phyloP scores from a whole-genome alignment of 2,329 filamentous ascomycete genomes.

The Trichoderma lentiforme region DNA sequence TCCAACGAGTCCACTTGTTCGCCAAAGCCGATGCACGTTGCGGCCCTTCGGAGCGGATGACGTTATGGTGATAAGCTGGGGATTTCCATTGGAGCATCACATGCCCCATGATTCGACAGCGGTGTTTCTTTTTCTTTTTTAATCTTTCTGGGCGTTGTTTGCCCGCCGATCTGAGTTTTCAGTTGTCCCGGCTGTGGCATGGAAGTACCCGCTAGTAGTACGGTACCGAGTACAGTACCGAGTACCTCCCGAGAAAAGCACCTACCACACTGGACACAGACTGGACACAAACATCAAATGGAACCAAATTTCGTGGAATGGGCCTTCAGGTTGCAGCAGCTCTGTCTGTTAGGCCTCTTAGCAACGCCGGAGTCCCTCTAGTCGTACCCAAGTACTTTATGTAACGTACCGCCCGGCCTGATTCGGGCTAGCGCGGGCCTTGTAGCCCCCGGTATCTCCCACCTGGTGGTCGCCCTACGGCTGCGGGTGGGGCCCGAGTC shows the following conservation, averaged over 20 bases:
- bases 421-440: conserved; percentile 12
- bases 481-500: neutral
- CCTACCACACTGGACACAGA: neutral
- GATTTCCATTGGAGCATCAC: neutral
- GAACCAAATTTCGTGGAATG: neutral
- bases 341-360: neutral
- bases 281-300: neutral
- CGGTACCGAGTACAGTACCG: too few species aligned
- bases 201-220: neutral
- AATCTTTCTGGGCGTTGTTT: neutral
- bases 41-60: neutral
- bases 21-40: conserved; percentile 17
- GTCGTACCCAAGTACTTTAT: conserved; percentile 4
- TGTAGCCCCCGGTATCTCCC: conserved; percentile 14
- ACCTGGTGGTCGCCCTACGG: conserved; percentile 16
- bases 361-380: neutral
- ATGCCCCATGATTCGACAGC: neutral
- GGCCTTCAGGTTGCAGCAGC: neutral
- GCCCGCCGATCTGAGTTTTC: neutral
- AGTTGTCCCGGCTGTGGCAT: neutral
- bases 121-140: neutral
- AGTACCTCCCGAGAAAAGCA: neutral
- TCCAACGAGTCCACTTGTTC: conserved; percentile 16
- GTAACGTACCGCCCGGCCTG: conserved; percentile 18
- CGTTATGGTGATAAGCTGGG: conserved; percentile 4